phyloP scores from a whole-genome alignment of 139 green algal species.

The Gonium pectorale region DNA sequence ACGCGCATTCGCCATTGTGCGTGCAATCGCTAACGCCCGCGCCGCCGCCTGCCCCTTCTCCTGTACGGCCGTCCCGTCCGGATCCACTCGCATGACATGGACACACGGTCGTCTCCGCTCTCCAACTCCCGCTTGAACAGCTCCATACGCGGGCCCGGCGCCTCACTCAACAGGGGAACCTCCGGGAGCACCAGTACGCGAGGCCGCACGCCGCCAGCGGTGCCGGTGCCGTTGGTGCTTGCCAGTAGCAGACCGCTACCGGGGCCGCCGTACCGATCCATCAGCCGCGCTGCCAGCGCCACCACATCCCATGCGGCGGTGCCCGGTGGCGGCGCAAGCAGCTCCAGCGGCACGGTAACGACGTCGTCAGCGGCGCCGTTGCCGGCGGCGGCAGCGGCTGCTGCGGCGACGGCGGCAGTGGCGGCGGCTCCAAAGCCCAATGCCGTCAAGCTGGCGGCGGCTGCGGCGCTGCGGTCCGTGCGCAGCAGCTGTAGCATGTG shows the following conservation, averaged over 20 bases:
- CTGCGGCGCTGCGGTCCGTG: not conserved
- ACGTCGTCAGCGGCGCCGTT: not conserved
- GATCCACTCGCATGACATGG: conserved; percentile 11
- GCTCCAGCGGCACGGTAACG: not conserved
- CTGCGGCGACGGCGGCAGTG: not conserved
- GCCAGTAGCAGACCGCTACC: not conserved
- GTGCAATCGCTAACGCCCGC: too few relatives aligned
- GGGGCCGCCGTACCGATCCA: not conserved
- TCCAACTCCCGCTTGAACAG: not conserved
- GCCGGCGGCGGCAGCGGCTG: not conserved
- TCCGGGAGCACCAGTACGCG: conserved; percentile 17
- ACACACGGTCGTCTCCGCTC: not conserved
- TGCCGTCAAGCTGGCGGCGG: not conserved
- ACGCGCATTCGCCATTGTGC: too few relatives aligned
- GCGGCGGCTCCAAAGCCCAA: not conserved
- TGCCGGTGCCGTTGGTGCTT: not conserved
- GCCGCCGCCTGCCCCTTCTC: not conserved
- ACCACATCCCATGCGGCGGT: conserved; percentile 9
- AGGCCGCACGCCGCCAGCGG: not conserved
- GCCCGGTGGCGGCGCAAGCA: not conserved
- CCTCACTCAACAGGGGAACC: not conserved
- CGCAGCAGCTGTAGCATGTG: conserved; percentile 20
- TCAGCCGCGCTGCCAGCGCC: not conserved
- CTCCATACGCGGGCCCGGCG: not conserved
- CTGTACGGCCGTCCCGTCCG: conserved; percentile 23